phyloP scores from a whole-genome alignment of 345 rosid species.

The Pistacia integerrima region DNA sequence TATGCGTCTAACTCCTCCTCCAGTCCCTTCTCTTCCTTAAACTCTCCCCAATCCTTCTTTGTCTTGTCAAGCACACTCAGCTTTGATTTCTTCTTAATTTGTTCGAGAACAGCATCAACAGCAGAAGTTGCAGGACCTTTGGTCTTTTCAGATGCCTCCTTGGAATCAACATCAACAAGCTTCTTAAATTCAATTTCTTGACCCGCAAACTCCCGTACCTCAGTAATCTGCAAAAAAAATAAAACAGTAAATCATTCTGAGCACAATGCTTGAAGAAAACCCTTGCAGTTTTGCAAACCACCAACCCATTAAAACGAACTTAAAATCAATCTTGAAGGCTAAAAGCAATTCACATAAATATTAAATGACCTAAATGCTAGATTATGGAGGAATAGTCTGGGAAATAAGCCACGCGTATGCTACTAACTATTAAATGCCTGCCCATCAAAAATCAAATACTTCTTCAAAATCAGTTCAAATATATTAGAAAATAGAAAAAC shows the following conservation, averaged over 20 bases:
- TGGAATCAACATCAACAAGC: conserved; percentile 77
- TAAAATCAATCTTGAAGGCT: not conserved
- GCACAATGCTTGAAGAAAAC: not conserved
- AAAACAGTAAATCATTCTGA: conserved; percentile 5
- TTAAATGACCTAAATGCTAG: not conserved
- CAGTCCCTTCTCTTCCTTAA: conserved; percentile 82
- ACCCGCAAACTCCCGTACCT: conserved; percentile 87
- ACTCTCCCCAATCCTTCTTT: conserved; percentile 97
- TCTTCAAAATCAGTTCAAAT: conserved; percentile 4
- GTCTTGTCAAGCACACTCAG: conserved; percentile 94
- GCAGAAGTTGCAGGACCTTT: conserved; percentile 60
- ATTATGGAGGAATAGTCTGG: not conserved
- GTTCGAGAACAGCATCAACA: conserved; percentile 87
- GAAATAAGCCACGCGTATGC: not conserved
- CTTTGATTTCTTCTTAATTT: conserved; percentile 87
- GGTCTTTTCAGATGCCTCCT: conserved; percentile 72
- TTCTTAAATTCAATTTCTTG: conserved; percentile 72
- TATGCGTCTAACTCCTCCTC: conserved; percentile 88
- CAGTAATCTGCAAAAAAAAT: conserved; percentile 55
- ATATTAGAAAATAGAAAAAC: not conserved
- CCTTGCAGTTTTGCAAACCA: not conserved
- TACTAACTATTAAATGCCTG: not conserved
- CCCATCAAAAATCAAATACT: not conserved
- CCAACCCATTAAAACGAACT: not conserved
- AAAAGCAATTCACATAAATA: not conserved